Evolutionary conservation across 2,329 filamentous ascomycete genomes (phyloP).

Genomic region (Cytospora piceae): DNA sequence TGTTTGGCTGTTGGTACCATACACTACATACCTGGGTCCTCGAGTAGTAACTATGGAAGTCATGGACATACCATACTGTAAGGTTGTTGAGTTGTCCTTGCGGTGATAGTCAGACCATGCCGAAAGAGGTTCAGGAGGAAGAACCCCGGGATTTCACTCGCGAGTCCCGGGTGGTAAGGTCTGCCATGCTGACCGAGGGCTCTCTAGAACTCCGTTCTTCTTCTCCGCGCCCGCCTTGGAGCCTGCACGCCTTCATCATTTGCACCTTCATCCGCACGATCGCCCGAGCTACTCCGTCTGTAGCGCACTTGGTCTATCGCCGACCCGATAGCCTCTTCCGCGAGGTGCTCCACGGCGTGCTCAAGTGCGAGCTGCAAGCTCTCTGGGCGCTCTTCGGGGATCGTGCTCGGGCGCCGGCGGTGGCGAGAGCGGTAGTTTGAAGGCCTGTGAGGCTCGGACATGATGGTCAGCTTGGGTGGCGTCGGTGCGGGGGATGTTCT

Average conservation of each 20-base stretch:
- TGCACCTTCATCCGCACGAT: conserved; percentile 1
- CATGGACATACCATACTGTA: background rate
- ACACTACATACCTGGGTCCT: background rate
- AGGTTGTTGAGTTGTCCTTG: background rate
- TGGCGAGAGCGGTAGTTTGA: conserved; percentile 3
- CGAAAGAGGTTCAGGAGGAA: background rate
- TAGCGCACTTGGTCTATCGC: background rate
- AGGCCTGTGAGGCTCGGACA: background rate
- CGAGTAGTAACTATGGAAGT: background rate
- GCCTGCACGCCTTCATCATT: background rate
- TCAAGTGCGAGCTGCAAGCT: conserved; percentile 21
- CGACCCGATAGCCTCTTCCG: conserved; percentile 9
- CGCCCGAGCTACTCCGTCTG: background rate
- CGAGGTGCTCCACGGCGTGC: conserved; percentile 18
- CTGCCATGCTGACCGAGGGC: background rate
- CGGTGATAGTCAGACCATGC: background rate
- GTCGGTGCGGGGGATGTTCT: background rate
- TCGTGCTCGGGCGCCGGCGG: conserved; percentile 17
- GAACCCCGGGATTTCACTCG: background rate
- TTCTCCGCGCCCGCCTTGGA: conserved; percentile 14
- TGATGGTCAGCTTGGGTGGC: conserved; percentile 10
- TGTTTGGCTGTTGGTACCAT: background rate
- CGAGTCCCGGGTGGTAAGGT: background rate
- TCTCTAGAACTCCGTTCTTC: conserved; percentile 4
- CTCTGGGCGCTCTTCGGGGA: conserved; percentile 13